Conservation (phyloP, 768 basidiomycete genomes). For the Podaxis sp. region DNA sequence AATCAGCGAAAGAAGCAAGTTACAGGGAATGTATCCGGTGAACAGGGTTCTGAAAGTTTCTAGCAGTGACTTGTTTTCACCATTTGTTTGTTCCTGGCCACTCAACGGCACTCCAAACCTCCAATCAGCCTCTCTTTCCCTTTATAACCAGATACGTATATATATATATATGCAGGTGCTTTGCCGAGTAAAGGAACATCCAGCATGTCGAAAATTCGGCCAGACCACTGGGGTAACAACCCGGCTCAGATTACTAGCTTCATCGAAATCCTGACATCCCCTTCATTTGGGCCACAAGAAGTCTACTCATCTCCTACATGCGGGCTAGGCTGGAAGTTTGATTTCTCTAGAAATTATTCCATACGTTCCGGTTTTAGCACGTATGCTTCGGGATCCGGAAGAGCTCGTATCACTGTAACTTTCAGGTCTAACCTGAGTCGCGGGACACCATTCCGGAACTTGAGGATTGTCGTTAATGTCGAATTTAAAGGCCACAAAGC, state of each 20-base stretch:
- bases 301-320: neutral
- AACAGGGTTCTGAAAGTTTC: too few relatives aligned
- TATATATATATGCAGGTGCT: too few relatives aligned
- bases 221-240: neutral
- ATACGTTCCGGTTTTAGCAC: neutral
- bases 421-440: neutral
- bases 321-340: neutral
- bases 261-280: neutral
- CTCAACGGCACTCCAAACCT: too few relatives aligned
- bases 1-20: too few relatives aligned
- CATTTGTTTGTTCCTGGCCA: too few relatives aligned
- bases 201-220: slow-evolving; percentile 15
- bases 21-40: too few relatives aligned
- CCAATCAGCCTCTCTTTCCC: too few relatives aligned
- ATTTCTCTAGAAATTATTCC: neutral
- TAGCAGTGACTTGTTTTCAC: too few relatives aligned
- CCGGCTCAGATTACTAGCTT: neutral
- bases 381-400: neutral
- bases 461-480: neutral
- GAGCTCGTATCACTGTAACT: neutral
- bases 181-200: neutral
- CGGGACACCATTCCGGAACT: neutral
- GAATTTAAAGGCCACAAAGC: neutral
- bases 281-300: neutral
- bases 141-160: too few relatives aligned